Base-by-base conservation (phyloP, 192 early-diverging fungal genomes). In the Coemansia sp. region DNA sequence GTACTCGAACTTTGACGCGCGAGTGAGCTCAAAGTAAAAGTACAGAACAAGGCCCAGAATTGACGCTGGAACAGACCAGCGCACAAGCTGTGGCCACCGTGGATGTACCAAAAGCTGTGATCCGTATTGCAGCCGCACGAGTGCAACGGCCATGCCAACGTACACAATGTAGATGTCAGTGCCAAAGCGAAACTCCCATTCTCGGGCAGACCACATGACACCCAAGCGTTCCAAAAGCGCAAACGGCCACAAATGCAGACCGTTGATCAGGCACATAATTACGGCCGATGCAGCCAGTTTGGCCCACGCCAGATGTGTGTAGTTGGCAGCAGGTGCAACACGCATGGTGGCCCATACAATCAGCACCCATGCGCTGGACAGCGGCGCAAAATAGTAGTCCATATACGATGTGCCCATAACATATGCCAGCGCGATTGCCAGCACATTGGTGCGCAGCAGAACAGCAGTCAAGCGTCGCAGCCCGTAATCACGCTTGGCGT, bases 351-450 rank as follows among this genome's bases (percentile, higher is more conserved):
- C 62, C 71, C 83, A 92, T 4, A 92, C 84, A 34, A 87, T 58
- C 38, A 85, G 54, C 28, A 89, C 87, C 86, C 88, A 92, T 44
- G 84, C 85, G 37, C 84, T 82, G 26, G 87, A 86, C 42, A 92
- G 70, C 23, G 90, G 90, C 18, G 89, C 84, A 70, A 92, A 92
- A 61, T 92, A 92, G 66, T 91, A 92, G 51, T 84, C 85, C 54
- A 92, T 73, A n/a, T 88, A 88, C 56, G 83, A 76, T 5, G 82
- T 87, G 59, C 85, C 74, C 87, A 90, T 90, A 2, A 78, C 70
- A 56, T 88, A 91, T 1, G 84, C 82, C 51, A 92, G 69, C 1
- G 76, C 63, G 14, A 86, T 68, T 5, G 86, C 86, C 24, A 92
- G 76, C 26, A 92, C 54, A 59, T 92, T 92, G 9, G 89, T 70